Base-by-base conservation (phyloP, 805 yeast species). In the Sugiyamaella marilandica region DNA sequence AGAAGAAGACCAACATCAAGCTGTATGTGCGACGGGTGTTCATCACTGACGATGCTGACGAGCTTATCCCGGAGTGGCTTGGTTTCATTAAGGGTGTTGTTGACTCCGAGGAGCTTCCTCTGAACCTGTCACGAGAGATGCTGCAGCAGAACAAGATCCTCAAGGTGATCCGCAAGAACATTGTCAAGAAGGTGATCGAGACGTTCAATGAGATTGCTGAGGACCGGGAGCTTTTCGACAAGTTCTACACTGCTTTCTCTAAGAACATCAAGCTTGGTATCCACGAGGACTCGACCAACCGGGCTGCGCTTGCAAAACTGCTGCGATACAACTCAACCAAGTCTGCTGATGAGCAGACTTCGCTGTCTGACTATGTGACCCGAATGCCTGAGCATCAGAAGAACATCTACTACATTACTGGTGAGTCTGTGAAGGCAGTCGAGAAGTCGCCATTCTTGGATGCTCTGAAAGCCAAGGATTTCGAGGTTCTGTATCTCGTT, bases 371-470 rank as follows among this genome's bases (percentile, higher is more conserved):
- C 79, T 94, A 94, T 79, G 95, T 94, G 61, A 92, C 98, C 64
- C 87, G 98, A 79, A 94, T 94, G 99, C 96, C 94, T 74, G 97
- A 90, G 78, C 97, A 89, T 81, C 99, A 94, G 82, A 91, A 94
- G 94, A 94, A 94, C 82, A 88, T 94, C 70, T 94, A 94, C 85
- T 94, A 82, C 84, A 94, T 94, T 75, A 94, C 99, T 71, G 99
- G 99, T 85, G 99, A 94, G 81, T 82, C 95, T 58, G 74, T 88
- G 72, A 92, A 94, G 84, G 89, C 96, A 65, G 96, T 94, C 68
- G 97, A 94, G 82, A 89, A 89, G 77, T 92, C 98, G 65, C 99
- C 99, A 76, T 94, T 94, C 87, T 84, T 94, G 75, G 98, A 94
- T 70, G 97, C 95, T 64, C 84, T 92, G 76, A 94, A 91, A 83